A percentile compares a stretch with the other conserved stretches of the same genome.
Conservation (phyloP, 2,329 filamentous ascomycete genomes). For the Aspergillus spinulosporus region DNA sequence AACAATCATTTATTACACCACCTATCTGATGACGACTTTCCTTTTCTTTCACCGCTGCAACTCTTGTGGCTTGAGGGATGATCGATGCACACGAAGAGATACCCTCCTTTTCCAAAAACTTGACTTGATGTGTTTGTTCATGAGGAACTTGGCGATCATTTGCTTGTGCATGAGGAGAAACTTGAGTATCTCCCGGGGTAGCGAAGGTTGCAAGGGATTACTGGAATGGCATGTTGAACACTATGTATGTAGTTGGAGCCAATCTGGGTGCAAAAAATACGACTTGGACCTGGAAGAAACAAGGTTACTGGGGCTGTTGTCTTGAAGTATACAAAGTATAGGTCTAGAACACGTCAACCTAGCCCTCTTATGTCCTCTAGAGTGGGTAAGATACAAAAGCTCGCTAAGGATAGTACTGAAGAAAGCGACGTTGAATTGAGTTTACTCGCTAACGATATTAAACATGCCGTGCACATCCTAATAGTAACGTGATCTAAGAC, state of each 20-base stretch:
- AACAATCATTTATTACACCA: conserved; percentile 6
- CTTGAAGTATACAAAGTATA: background rate
- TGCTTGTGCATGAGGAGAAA: background rate
- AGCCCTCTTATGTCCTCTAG: conserved; percentile 3
- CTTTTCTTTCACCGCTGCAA: conserved; percentile 15
- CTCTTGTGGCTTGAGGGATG: conserved; percentile 12
- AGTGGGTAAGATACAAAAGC: background rate
- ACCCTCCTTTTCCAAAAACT: conserved; percentile 28
- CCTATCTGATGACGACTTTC: conserved; percentile 3
- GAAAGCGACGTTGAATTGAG: too few relatives aligned
- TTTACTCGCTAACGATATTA: too few relatives aligned
- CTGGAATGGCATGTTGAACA: conserved; percentile 2
- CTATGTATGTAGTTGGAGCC: background rate
- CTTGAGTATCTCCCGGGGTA: background rate
- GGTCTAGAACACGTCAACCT: conserved; percentile 14
- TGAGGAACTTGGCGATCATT: background rate
- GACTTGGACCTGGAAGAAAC: conserved; percentile 1
- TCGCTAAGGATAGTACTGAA: background rate
- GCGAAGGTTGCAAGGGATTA: background rate
- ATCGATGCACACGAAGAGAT: conserved; percentile 33
- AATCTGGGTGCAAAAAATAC: conserved; percentile 6
- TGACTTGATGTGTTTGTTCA: conserved; percentile 14
- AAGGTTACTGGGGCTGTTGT: background rate
- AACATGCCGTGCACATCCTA: background rate
- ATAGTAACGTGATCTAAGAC: too few relatives aligned